Evolutionary conservation across 305 asterid species (phyloP).

Genomic region (Solanum hybrid): DNA sequence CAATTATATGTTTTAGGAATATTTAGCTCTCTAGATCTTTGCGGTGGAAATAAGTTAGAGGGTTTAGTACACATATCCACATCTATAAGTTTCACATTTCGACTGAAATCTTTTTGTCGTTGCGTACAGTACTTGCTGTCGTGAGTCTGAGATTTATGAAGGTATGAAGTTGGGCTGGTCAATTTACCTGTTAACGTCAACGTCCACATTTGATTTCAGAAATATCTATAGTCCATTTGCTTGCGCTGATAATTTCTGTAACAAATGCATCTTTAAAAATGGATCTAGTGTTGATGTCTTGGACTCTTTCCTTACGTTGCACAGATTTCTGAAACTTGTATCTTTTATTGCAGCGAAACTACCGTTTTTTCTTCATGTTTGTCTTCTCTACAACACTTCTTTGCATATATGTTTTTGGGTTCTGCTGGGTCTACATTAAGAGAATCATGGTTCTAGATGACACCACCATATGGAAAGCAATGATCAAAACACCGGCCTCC

Average conservation of each 20-base stretch:
- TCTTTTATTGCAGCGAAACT: slow-evolving; percentile 66
- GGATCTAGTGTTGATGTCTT: background rate
- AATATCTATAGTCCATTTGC: background rate
- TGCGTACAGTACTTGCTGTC: background rate
- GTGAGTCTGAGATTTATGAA: background rate
- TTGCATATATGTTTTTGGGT: slow-evolving; percentile 72
- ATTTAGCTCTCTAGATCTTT: background rate
- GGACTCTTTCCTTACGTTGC: background rate
- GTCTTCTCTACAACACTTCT: slow-evolving; percentile 94
- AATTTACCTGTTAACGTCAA: background rate
- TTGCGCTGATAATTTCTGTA: background rate
- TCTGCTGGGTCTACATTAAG: slow-evolving; percentile 84
- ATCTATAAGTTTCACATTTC: background rate
- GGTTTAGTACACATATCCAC: background rate
- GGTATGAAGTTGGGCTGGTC: background rate
- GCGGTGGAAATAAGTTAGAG: background rate
- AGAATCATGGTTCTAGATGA: slow-evolving; percentile 55
- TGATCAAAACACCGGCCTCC: slow-evolving; percentile 88
- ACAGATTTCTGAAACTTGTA: background rate
- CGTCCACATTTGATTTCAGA: background rate
- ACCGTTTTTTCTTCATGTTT: slow-evolving; percentile 96
- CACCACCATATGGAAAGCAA: slow-evolving; percentile 73
- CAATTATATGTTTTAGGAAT: background rate
- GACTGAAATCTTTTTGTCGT: background rate
- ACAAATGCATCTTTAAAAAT: background rate